phyloP scores from a whole-genome alignment of 2,329 filamentous ascomycete species.

The Fusarium musae region DNA sequence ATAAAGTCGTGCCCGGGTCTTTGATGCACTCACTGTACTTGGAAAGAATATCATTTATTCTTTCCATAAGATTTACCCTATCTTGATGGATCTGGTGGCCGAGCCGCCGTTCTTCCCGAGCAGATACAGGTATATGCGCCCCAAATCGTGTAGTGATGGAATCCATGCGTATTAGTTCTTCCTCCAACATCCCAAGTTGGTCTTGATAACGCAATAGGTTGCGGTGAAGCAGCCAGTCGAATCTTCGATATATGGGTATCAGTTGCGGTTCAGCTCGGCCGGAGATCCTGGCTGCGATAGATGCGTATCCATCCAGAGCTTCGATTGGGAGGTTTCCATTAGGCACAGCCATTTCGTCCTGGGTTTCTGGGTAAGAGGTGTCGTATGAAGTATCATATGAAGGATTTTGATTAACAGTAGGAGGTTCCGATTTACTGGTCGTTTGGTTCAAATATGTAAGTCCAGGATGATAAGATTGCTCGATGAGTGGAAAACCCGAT shows the following conservation, averaged over 20 bases:
- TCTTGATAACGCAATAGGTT: constrained; percentile 86
- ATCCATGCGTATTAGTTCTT: constrained; percentile 78
- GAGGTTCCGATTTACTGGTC: background rate
- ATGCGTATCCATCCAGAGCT: constrained; percentile 69
- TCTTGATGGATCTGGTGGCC: background rate
- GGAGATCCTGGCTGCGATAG: constrained; percentile 66
- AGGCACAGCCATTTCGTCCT: constrained; percentile 23
- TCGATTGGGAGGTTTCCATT: constrained; percentile 52
- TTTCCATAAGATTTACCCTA: constrained; percentile 6
- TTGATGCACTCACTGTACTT: constrained; percentile 18
- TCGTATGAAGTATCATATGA: constrained; percentile 14
- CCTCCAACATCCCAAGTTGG: constrained; percentile 83
- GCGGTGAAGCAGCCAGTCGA: constrained; percentile 84
- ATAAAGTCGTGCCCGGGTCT: background rate
- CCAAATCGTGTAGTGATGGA: constrained; percentile 61
- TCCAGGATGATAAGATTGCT: constrained; percentile 19
- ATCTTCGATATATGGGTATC: constrained; percentile 81
- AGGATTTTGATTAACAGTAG: background rate
- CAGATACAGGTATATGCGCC: constrained; percentile 18
- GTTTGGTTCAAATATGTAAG: constrained; percentile 13
- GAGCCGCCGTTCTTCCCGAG: constrained; percentile 16
- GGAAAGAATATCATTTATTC: constrained; percentile 3
- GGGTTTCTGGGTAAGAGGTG: background rate
- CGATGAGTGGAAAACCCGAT: background rate
- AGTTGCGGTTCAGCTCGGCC: constrained; percentile 45